Conservation (phyloP, 1,139 yeast species). For the Trichomonascaceae sp. region DNA sequence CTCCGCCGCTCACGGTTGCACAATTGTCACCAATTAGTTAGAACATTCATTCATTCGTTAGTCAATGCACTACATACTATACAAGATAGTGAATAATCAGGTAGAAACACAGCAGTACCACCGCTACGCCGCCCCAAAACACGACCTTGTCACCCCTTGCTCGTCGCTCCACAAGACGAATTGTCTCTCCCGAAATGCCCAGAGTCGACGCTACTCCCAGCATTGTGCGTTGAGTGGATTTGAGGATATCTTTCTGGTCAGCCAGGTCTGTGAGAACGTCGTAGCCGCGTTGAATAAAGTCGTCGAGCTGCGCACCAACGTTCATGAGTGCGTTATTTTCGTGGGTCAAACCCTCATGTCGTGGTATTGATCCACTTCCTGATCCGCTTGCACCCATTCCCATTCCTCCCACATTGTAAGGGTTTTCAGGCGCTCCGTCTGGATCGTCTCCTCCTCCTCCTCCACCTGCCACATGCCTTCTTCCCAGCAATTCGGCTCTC, state of each 20-base stretch:
- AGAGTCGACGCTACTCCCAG: slow-evolving; percentile 61
- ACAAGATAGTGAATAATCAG: slow-evolving; percentile 52
- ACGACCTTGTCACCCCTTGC: slow-evolving; percentile 85
- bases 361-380: slow-evolving; percentile 13
- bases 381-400: slow-evolving; percentile 7
- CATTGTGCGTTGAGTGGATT: slow-evolving; percentile 50
- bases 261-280: slow-evolving; percentile 76
- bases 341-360: slow-evolving; percentile 52
- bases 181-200: slow-evolving; percentile 81
- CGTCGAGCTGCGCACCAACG: slow-evolving; percentile 75
- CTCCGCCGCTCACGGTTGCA: no score
- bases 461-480: slow-evolving; percentile 26
- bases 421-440: slow-evolving; percentile 40
- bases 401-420: slow-evolving; percentile 30
- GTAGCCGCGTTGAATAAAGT: slow-evolving; percentile 80
- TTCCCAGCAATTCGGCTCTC: slow-evolving; percentile 49
- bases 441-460: slow-evolving; percentile 3
- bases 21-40: no score
- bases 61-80: no score
- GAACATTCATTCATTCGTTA: no score
- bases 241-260: slow-evolving; percentile 66
- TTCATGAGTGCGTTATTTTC: slow-evolving; percentile 55
- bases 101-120: slow-evolving; percentile 58
- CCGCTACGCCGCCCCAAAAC: slow-evolving; percentile 61
- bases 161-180: slow-evolving; percentile 64